A percentile compares a stretch with the other conserved stretches of the same genome.
Evolutionary conservation across 495 filamentous ascomycete species (phyloP).

Genomic region (Daldinia childiae): DNA sequence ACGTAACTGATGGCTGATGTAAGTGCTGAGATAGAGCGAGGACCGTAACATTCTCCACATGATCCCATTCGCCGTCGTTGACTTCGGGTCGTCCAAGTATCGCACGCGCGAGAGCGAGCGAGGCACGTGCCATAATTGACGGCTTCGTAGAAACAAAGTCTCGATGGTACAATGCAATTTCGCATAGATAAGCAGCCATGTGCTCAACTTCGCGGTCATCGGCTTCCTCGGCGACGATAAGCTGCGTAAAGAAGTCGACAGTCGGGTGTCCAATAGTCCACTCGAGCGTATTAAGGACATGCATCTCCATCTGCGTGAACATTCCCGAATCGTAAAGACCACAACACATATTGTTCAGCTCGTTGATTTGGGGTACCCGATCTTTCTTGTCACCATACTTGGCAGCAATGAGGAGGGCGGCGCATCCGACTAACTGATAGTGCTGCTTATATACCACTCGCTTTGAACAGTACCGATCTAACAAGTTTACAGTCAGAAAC

Average conservation of each 20-base stretch:
- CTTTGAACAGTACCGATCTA: conserved; percentile 97
- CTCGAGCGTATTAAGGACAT: conserved; percentile 95
- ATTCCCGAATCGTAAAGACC: conserved; percentile 98
- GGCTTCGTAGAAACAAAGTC: conserved; percentile 93
- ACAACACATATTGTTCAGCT: conserved; percentile 99
- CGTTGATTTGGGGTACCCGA: conserved; percentile 90
- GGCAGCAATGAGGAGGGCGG: conserved; percentile 93
- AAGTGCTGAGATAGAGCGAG: conserved; percentile 88
- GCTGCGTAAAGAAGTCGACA: conserved; percentile 88
- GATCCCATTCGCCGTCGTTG: conserved; percentile 79
- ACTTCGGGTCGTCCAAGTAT: conserved; percentile 84
- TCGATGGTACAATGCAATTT: conserved; percentile 94
- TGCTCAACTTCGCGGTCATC: conserved; percentile 91
- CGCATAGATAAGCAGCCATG: conserved; percentile 91
- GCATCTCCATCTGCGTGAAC: conserved; percentile 99
- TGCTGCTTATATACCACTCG: conserved; percentile 99
- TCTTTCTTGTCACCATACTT: conserved; percentile 99
- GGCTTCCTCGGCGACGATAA: conserved; percentile 71
- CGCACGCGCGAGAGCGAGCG: conserved; percentile 84
- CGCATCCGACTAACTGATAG: conserved; percentile 97
- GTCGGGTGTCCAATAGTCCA: conserved; percentile 97
- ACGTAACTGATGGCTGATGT: conserved; percentile 83
- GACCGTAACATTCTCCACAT: conserved; percentile 79
- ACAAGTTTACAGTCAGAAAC: conserved; percentile 94
- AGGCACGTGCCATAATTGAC: conserved; percentile 87